Evolutionary conservation across 805 yeast genomes (phyloP), one percentile per base, ranked within the genome.

Genomic region (Candida palmyrensis): DNA sequence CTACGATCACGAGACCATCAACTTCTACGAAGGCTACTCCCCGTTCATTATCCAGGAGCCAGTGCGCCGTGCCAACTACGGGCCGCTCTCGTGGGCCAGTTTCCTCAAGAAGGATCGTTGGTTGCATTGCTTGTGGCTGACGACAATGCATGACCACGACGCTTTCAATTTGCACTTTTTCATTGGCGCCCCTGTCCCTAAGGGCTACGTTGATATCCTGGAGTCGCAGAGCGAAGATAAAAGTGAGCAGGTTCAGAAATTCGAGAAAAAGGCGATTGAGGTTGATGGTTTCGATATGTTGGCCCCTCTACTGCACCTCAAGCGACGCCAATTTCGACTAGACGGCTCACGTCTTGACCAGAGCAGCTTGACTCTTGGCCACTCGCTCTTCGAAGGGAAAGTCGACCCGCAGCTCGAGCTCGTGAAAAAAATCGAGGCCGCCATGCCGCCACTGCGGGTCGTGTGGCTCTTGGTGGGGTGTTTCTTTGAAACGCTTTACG

Each of bases 11-110:
- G 71, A 64, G 9, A 33, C 31, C 1, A 49, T 73, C 18, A 55
- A 65, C 29, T 51, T 71, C 22, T 64, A 57, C 36, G 53, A 50
- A 1, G 69, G 68, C 3, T 59, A 57, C 40, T 37, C 58, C 3
- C 68, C 79, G 1, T 57, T 73, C 39, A 50, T 62, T 30, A 39
- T 60, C 12, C 60, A 60, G 15, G 60, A 58, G 29, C 30, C 38
- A 6, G 24, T 21, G n/a, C 56, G 66, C 6, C 49, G 74, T 26
- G 47, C 63, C n/a, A 64, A 65, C 42, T 67, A 65, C 42, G 78
- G 77, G 1, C 77, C 78, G 0, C 51, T 70, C 15, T 50, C 73
- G 2, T 64, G 73, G 62, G 42, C 62, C 3, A 49, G 75, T 0
- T 33, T 66, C 21, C 48, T 73, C 38, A 63, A 66, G 36, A 68